Evolutionary conservation across 2,329 filamentous ascomycete species (phyloP).

Genomic region (Bipolaris sorokiniana): DNA sequence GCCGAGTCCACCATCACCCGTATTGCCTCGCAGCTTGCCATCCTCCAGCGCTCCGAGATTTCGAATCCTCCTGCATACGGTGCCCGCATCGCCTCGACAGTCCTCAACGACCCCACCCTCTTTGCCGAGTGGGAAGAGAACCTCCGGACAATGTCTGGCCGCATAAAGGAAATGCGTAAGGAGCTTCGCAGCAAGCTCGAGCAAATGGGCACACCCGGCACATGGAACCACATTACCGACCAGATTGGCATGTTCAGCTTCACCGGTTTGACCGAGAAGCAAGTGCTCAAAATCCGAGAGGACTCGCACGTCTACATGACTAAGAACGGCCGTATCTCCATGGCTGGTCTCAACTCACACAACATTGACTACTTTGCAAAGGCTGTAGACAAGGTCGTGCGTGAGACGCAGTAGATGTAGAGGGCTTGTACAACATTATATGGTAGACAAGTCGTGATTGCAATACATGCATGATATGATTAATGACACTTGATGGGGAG

Average conservation of each 20-base stretch:
- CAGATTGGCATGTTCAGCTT: constrained; percentile 99
- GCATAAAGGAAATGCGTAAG: constrained; percentile 90
- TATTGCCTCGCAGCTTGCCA: constrained; percentile 86
- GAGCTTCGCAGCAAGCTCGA: constrained; percentile 81
- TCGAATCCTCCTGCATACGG: constrained; percentile 96
- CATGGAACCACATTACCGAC: constrained; percentile 96
- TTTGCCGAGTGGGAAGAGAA: constrained; percentile 94
- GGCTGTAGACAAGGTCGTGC: constrained; percentile 84
- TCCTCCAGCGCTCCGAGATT: constrained; percentile 96
- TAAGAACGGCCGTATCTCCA: constrained; percentile 97
- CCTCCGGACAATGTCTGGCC: constrained; percentile 89
- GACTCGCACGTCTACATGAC: constrained; percentile 86
- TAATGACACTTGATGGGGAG: neutral
- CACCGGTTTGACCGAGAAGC: constrained; percentile 76
- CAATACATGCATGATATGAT: neutral
- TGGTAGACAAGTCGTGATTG: neutral
- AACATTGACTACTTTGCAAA: constrained; percentile 94
- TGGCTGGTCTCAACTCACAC: constrained; percentile 93
- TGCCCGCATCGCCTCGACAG: constrained; percentile 81
- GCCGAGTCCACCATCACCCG: constrained; percentile 65
- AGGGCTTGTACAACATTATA: neutral
- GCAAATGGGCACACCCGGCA: constrained; percentile 81
- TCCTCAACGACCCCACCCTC: constrained; percentile 81
- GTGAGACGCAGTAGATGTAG: constrained; percentile 53
- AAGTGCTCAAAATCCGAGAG: constrained; percentile 72